Evolutionary conservation across 352 stramenopile species (phyloP), one percentile per base, ranked within the genome.

Genomic region (Pythium aristosporum): DNA sequence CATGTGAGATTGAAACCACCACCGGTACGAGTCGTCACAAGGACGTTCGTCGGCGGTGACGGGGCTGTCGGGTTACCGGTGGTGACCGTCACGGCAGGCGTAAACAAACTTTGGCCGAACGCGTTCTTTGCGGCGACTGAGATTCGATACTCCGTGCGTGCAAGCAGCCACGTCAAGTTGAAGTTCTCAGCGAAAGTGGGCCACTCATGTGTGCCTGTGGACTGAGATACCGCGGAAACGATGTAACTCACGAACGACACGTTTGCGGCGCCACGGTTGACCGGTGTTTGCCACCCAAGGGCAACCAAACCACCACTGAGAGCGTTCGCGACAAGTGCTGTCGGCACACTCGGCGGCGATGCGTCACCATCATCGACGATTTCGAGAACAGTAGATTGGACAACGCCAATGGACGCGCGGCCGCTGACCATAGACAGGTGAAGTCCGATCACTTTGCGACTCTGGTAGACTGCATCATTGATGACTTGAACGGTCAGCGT

Each of bases 281-380:
- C 32, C 4, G 77, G 74, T 8, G 57, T 32, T 6, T 54, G 6
- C 80, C 80, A 89, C 15, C 37, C 70, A 34, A 77, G 20, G 7
- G 42, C 53, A 13, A 81, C 39, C 16, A 57, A 59, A 44, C 77
- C 76, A 2, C 80, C 80, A 3, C 68, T 81, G 12, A 72, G 16
- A 0, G 41, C 34, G 28, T 30, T 41, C 6, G 54, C 43, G 8
- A 52, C 52, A 34, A 86, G 16, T 7, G 25, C 46, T 20, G 58
- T 71, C 0, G 69, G 67, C 7, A 61, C 23, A 41, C 68, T 65
- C 0, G 80, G 78, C 36, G 72, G 54, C 1, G 80, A 89, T 0
- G 67, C 52, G 46, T 89, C 80, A 23, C 76, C 74, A 47, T 89
- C 80, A 55, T 89, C 80, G 0, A 73, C 16, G 23, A 89, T 83